Percentiles rank a stretch among this genome's conserved stretches.
Conservation (phyloP, 768 basidiomycete genomes). For the Leccinum rimulosum region DNA sequence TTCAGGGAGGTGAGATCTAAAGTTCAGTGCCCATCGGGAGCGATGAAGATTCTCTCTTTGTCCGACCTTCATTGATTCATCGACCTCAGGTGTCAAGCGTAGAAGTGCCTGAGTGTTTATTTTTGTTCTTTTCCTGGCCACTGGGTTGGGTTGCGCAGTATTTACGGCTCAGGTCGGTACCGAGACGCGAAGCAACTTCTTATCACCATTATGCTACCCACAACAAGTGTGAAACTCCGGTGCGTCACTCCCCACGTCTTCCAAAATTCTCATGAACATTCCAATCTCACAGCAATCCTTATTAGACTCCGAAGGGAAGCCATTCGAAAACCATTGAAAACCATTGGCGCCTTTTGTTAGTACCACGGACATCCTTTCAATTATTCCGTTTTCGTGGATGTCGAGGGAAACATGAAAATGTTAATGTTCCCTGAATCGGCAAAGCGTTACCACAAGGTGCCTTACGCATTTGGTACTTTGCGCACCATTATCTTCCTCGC, state of each 20-base stretch:
- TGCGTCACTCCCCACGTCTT: background rate
- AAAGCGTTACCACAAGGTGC: constrained; percentile 64
- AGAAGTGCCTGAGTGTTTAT: background rate
- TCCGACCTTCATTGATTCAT: background rate
- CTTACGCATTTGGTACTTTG: constrained; percentile 38
- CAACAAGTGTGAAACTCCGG: background rate
- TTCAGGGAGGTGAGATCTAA: background rate
- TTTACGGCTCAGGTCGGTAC: background rate
- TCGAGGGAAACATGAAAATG: background rate
- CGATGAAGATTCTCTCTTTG: background rate
- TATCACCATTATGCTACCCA: background rate
- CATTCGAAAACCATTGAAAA: background rate
- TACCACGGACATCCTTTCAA: background rate
- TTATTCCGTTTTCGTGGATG: background rate
- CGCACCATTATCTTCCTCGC: constrained; percentile 59
- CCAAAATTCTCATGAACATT: background rate
- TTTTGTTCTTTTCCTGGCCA: background rate
- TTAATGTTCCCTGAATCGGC: constrained; percentile 35
- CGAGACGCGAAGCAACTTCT: background rate
- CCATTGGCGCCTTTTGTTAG: background rate
- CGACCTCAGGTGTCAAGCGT: background rate
- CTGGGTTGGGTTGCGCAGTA: background rate
- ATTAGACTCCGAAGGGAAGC: background rate
- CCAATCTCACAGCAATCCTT: background rate
- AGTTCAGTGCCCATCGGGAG: background rate